Percentiles rank a stretch among this genome's conserved stretches.
phyloP scores from a whole-genome alignment of 2,329 filamentous ascomycete genomes.

The Furcasterigmium furcatum region DNA sequence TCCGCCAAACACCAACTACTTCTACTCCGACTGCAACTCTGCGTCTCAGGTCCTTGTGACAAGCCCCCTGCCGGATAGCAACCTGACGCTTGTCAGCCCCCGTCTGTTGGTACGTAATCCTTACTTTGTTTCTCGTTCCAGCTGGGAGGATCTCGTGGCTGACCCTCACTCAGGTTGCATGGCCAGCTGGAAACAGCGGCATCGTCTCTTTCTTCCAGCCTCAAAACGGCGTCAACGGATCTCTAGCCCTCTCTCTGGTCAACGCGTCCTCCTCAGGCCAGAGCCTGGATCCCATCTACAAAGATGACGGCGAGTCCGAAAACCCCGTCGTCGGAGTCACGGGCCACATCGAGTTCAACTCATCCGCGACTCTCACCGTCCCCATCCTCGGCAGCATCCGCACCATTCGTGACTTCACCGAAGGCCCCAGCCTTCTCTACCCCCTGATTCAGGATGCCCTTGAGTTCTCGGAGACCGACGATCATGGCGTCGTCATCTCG shows the following conservation, averaged over 20 bases:
- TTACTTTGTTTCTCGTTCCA: no score
- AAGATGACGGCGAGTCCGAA: slow-evolving; percentile 13
- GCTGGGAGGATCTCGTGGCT: no score
- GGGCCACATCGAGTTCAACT: slow-evolving; percentile 53
- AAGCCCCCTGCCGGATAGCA: slow-evolving; percentile 48
- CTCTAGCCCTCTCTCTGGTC: slow-evolving; percentile 47
- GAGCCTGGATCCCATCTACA: slow-evolving; percentile 44
- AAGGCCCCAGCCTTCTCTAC: slow-evolving; percentile 50
- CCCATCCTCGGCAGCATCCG: slow-evolving; percentile 60
- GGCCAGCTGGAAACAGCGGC: slow-evolving; percentile 65
- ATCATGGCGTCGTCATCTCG: slow-evolving; percentile 43
- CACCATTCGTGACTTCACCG: slow-evolving; percentile 60
- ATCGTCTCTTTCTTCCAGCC: slow-evolving; percentile 54
- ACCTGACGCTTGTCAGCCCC: slow-evolving; percentile 52
- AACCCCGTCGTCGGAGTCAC: slow-evolving; percentile 49
- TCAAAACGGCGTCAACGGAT: slow-evolving; percentile 47
- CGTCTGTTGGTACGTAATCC: slow-evolving; percentile 39
- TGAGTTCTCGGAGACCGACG: slow-evolving; percentile 30
- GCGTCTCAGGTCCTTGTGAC: slow-evolving; percentile 59
- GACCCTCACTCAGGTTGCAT: slow-evolving; percentile 38
- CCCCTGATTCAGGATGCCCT: slow-evolving; percentile 53
- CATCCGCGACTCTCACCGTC: slow-evolving; percentile 50
- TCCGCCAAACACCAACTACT: slow-evolving; percentile 61
- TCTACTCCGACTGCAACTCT: slow-evolving; percentile 61
- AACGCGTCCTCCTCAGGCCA: slow-evolving; percentile 43